These are phyloP conservation scores for Hyaloperonospora brassicae DNA, from an alignment of 352 stramenopile genomes.

Conservation along the genomic window DNA sequence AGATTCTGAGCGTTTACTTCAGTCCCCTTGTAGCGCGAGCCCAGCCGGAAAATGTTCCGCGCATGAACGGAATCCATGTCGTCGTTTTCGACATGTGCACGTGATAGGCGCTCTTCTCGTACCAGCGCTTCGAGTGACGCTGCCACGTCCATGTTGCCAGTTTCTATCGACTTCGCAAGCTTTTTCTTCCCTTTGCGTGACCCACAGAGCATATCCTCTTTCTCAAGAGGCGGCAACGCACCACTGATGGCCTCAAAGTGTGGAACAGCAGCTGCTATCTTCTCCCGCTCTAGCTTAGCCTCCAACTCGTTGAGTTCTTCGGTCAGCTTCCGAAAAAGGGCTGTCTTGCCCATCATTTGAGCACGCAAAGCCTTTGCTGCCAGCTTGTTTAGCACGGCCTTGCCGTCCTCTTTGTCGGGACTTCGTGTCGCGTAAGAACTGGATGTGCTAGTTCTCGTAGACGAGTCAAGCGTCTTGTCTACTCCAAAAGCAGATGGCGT, in stretches of 20 bases:
- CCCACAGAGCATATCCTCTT: slow-evolving; percentile 55
- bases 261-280: slow-evolving; percentile 33
- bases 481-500: neutral
- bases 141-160: slow-evolving; percentile 15
- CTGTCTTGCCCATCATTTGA: slow-evolving; percentile 78
- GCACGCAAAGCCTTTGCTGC: slow-evolving; percentile 65
- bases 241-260: slow-evolving; percentile 53
- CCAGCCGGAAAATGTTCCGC: slow-evolving; percentile 67
- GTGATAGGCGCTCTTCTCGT: slow-evolving; percentile 61
- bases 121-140: slow-evolving; percentile 69
- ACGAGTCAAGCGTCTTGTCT: neutral
- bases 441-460: slow-evolving; percentile 7
- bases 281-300: slow-evolving; percentile 39
- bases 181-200: slow-evolving; percentile 63
- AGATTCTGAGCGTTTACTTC: slow-evolving; percentile 55
- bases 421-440: neutral
- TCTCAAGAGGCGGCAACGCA: slow-evolving; percentile 57
- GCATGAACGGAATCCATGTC: slow-evolving; percentile 68
- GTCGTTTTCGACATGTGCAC: slow-evolving; percentile 31
- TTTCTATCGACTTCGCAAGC: slow-evolving; percentile 12
- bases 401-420: slow-evolving; percentile 20
- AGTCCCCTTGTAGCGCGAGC: slow-evolving; percentile 60
- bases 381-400: slow-evolving; percentile 68
- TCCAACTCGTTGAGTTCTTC: slow-evolving; percentile 79
- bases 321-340: slow-evolving; percentile 63